Conservation (phyloP, 441 rosid species). For the Gossypium gossypioides region DNA sequence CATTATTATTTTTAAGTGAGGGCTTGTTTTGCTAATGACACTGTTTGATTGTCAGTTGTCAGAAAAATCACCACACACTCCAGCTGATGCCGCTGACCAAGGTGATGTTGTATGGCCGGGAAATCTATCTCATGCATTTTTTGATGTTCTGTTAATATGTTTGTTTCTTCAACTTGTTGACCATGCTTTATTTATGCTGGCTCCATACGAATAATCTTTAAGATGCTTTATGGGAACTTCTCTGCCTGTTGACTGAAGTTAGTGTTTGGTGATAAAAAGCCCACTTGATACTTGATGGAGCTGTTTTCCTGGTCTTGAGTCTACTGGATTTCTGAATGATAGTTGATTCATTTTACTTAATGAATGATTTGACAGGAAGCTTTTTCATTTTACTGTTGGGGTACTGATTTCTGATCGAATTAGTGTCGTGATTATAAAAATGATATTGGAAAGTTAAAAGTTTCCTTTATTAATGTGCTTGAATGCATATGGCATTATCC, state of each 20-base stretch:
- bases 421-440: not conserved
- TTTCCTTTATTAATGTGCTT: not conserved
- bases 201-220: not conserved
- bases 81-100: constrained; percentile 78
- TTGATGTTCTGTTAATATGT: constrained; percentile 41
- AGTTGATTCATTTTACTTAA: not conserved
- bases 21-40: constrained; percentile 21
- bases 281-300: not conserved
- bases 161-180: constrained; percentile 27
- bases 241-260: not conserved
- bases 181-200: constrained; percentile 4
- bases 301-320: not conserved
- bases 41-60: constrained; percentile 51
- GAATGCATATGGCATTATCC: not conserved
- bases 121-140: constrained; percentile 43
- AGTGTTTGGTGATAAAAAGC: not conserved
- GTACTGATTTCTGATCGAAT: not conserved
- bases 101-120: constrained; percentile 70
- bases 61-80: constrained; percentile 49
- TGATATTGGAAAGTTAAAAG: not conserved
- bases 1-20: constrained; percentile 6
- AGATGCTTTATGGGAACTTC: not conserved
- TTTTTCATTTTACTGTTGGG: not conserved
- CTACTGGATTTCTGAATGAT: not conserved
- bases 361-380: not conserved